phyloP scores from a whole-genome alignment of 371 early-diverging fungal species.

The Rhizopus delemar region DNA sequence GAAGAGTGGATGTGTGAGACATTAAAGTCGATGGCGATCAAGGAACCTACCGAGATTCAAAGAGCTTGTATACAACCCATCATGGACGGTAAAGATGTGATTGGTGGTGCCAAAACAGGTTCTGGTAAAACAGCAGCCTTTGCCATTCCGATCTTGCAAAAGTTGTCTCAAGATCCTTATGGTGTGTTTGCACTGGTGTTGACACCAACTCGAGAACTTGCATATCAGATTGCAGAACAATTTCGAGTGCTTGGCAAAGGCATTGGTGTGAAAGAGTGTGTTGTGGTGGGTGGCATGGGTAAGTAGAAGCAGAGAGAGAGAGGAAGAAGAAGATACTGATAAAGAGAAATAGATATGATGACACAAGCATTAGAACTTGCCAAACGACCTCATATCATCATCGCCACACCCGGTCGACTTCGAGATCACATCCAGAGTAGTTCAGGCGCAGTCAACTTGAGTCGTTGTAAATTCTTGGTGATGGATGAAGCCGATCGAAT shows the following conservation, averaged over 20 bases:
- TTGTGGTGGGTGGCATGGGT: slow-evolving; percentile 96
- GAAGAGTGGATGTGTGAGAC: slow-evolving; percentile 82
- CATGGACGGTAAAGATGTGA: slow-evolving; percentile 78
- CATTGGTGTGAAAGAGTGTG: slow-evolving; percentile 81
- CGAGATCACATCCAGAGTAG: slow-evolving; percentile 89
- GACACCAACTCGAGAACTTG: slow-evolving; percentile 97
- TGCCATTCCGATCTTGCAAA: slow-evolving; percentile 96
- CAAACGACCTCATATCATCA: slow-evolving; percentile 90
- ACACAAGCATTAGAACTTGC: slow-evolving; percentile 86
- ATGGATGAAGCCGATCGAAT: slow-evolving; percentile 99
- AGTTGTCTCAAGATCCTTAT: slow-evolving; percentile 88
- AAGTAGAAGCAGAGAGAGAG: slow-evolving; percentile 17
- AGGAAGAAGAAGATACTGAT: background rate
- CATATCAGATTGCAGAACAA: slow-evolving; percentile 96
- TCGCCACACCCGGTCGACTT: slow-evolving; percentile 98
- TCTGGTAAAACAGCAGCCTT: slow-evolving; percentile 99
- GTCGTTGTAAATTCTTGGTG: slow-evolving; percentile 70
- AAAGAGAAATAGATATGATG: slow-evolving; percentile 76
- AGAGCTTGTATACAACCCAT: slow-evolving; percentile 79
- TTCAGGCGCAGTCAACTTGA: slow-evolving; percentile 63
- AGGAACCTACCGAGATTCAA: slow-evolving; percentile 95
- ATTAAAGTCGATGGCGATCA: slow-evolving; percentile 78
- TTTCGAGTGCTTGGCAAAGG: slow-evolving; percentile 90
- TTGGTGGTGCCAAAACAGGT: slow-evolving; percentile 98
- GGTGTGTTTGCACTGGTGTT: slow-evolving; percentile 94